Evolutionary conservation across 345 rosid species (phyloP).

Genomic region (Microcos paniculata): DNA sequence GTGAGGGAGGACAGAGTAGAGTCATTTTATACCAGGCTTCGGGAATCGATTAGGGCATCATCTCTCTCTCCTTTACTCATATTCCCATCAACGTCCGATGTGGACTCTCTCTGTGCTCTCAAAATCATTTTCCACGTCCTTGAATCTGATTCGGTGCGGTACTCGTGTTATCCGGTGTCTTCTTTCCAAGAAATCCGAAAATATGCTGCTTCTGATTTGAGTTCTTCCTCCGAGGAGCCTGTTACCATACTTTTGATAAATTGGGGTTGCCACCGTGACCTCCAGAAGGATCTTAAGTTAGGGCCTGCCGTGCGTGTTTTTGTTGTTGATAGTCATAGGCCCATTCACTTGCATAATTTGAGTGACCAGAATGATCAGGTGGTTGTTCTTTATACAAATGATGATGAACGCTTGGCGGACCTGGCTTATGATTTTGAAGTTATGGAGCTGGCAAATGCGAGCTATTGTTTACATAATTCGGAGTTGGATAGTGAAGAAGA

Average conservation of each 20-base stretch:
- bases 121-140: conserved; percentile 78
- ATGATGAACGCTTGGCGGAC: conserved; percentile 85
- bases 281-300: conserved; percentile 50
- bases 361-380: conserved; percentile 71
- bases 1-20: conserved; percentile 78
- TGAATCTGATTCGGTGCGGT: conserved; percentile 86
- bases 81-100: conserved; percentile 93
- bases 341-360: conserved; percentile 87
- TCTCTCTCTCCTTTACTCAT: conserved; percentile 69
- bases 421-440: conserved; percentile 80
- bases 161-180: conserved; percentile 92
- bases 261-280: conserved; percentile 95
- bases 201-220: conserved; percentile 57
- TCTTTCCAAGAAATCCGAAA: conserved; percentile 79
- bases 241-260: conserved; percentile 67
- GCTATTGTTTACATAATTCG: conserved; percentile 37
- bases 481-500: conserved; percentile 36
- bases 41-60: conserved; percentile 62
- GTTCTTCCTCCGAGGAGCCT: conserved; percentile 46
- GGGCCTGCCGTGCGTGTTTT: conserved; percentile 66
- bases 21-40: conserved; percentile 68
- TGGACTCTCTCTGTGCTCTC: conserved; percentile 84
- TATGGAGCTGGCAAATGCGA: conserved; percentile 68
- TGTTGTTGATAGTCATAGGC: conserved; percentile 91
- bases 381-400: conserved; percentile 75